A percentile compares a stretch with the other conserved stretches of the same genome.
Conservation (phyloP, 345 rosid species). For the Brassica nigra region DNA sequence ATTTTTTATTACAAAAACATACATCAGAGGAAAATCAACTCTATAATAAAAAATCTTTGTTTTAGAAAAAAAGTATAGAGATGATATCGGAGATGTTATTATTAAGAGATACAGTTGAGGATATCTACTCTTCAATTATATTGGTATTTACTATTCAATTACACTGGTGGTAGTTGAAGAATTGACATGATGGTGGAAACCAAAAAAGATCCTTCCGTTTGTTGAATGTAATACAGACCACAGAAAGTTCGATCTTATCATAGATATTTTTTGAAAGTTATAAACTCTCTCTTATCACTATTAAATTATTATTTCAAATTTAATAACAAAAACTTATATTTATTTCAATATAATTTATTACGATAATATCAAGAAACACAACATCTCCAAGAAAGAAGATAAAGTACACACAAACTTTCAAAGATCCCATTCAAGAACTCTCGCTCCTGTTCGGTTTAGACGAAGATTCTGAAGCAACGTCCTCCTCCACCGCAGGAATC, state of each 20-base stretch:
- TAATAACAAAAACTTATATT: not conserved
- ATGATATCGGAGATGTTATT: too few relatives aligned
- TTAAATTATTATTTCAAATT: not conserved
- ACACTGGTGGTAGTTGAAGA: not conserved
- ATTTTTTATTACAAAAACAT: too few relatives aligned
- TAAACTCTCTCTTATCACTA: constrained; percentile 11
- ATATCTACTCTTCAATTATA: not conserved
- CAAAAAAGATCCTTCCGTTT: not conserved
- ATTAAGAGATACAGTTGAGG: not conserved
- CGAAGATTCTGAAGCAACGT: constrained; percentile 39
- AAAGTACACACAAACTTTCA: not conserved
- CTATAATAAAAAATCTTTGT: too few relatives aligned
- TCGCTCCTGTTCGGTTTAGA: constrained; percentile 68
- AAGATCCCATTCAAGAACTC: constrained; percentile 36
- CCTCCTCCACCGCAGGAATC: constrained; percentile 51
- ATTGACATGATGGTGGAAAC: not conserved
- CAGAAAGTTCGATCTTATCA: constrained; percentile 27
- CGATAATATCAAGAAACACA: constrained; percentile 24
- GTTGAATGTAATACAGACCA: constrained; percentile 13
- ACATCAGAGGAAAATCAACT: too few relatives aligned
- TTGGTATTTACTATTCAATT: not conserved
- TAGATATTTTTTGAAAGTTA: not conserved
- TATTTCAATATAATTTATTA: not conserved
- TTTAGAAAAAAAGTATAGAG: too few relatives aligned
- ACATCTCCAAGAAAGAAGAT: constrained; percentile 8